Evolutionary conservation across 495 filamentous ascomycete genomes (phyloP), one percentile per base, ranked within the genome.

Genomic region (Terfezia claveryi): DNA sequence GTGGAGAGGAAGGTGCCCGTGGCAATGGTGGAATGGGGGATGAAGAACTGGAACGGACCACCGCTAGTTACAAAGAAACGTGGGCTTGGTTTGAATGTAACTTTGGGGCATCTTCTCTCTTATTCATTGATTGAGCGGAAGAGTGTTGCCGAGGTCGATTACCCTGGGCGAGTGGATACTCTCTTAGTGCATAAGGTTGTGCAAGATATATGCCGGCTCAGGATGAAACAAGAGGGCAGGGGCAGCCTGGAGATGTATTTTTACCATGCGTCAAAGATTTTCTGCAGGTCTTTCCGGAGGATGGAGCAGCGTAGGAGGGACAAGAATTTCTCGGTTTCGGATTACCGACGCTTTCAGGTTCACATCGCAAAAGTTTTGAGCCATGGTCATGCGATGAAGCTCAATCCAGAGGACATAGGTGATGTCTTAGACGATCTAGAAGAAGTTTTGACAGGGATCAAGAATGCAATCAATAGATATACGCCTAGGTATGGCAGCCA

Each of bases 171-270:
- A 53, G 73, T 87, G 37, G 72, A 89, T 37, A 78, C 81, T 37
- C 41, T 65, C n/a, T 49, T 66, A 3, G 73, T 89, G 46, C 83
- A 87, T 63, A 80, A 76, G 37, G 82, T 89, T 1, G 81, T 87
- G 7, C 85, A 89, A 62, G 80, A 76, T 0, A 87, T 87, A 54
- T 85, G 83, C 56, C 75, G 82, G 16, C 81, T 85, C 60, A 73
- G 76, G 23, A 67, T 91, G 4, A 72, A 73, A 20, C 27, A 73
- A 75, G 53, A 68, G 63, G 58, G 72, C 78, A 38, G 70, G 72
- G 10, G 71, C 27, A 32, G 80, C 23, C 66, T 74, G 8, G 67
- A 72, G n/a, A 76, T 75, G 17, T 85, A 80, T 80, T 67, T 85
- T 23, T 71, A 79, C 54, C 68, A 77, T 38, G 77, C 79, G 11